phyloP scores from a whole-genome alignment of 139 green algal genomes.

The Raphidocelis subcapitata region DNA sequence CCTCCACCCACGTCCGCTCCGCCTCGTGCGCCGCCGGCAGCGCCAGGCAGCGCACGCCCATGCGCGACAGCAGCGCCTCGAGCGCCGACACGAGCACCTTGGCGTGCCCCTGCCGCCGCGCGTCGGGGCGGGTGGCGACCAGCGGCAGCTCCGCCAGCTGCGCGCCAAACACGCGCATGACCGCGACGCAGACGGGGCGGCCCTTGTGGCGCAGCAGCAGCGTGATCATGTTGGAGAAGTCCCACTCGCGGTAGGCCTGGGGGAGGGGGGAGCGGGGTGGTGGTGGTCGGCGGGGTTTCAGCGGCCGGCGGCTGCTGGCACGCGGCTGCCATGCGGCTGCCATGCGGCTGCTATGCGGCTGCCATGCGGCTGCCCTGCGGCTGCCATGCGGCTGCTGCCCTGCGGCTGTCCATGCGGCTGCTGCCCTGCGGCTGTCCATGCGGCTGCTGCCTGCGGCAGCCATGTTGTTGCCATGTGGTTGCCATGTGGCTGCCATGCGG shows the following conservation, averaged over 20 bases:
- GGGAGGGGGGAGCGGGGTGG: too few species aligned
- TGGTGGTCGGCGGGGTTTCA: too few species aligned
- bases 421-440: too few species aligned
- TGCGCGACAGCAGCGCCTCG: constrained; percentile 40
- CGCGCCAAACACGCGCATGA: constrained; percentile 78
- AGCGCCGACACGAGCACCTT: constrained; percentile 62
- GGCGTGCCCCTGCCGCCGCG: constrained; percentile 75
- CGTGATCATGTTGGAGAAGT: constrained; percentile 86
- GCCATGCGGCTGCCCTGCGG: too few species aligned
- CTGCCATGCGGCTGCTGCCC: too few species aligned
- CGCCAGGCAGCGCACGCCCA: constrained; percentile 33
- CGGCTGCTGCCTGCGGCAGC: too few species aligned
- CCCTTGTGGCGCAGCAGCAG: constrained; percentile 74
- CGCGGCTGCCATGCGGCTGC: too few species aligned
- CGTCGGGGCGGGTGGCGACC: constrained; percentile 74
- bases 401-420: too few species aligned
- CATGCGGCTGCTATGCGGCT: too few species aligned
- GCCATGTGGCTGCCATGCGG: too few species aligned
- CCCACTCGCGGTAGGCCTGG: constrained; percentile 59
- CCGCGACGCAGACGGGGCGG: constrained; percentile 68
- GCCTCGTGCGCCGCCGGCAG: constrained; percentile 46
- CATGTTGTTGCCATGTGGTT: too few species aligned
- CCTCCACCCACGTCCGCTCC: constrained; percentile 47
- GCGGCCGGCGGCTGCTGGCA: not conserved
- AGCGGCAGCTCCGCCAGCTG: constrained; percentile 88